A percentile compares a stretch with the other conserved stretches of the same genome.
phyloP scores from a whole-genome alignment of 1,284 basidiomycete species.

The Leccinum cinnamomeum region DNA sequence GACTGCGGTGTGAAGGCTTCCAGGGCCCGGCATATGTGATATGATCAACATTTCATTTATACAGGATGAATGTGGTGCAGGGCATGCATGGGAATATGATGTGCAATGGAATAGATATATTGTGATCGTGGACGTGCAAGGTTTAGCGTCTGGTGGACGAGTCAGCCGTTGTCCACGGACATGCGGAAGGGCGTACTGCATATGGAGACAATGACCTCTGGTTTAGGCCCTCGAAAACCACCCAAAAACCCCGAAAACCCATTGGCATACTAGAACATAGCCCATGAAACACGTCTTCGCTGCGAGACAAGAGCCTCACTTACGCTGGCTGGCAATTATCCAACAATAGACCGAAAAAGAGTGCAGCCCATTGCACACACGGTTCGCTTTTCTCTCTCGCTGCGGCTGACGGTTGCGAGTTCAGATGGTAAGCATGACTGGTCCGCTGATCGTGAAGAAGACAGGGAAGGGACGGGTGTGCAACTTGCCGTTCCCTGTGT shows the following conservation, averaged over 20 bases:
- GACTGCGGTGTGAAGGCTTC: not conserved
- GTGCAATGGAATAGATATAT: constrained; percentile 29
- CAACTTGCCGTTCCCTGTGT: constrained; percentile 9
- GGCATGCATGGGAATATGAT: constrained; percentile 26
- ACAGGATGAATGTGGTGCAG: constrained; percentile 19
- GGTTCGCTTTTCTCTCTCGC: constrained; percentile 10
- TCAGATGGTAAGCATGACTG: constrained; percentile 22
- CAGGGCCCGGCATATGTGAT: constrained; percentile 11
- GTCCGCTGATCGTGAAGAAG: constrained; percentile 15
- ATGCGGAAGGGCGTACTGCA: constrained; percentile 7
- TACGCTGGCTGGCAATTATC: constrained; percentile 28
- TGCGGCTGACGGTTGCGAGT: constrained; percentile 27
- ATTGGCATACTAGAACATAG: constrained; percentile 21
- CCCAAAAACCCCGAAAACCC: constrained; percentile 24
- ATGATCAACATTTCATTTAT: constrained; percentile 19
- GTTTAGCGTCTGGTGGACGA: constrained; percentile 7
- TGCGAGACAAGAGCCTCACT: constrained; percentile 3
- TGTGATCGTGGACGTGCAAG: constrained; percentile 11
- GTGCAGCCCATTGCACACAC: constrained; percentile 8
- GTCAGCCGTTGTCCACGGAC: constrained; percentile 8
- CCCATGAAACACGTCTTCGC: not conserved
- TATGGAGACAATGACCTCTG: constrained; percentile 16
- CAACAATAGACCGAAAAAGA: constrained; percentile 24
- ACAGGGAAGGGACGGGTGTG: constrained; percentile 12
- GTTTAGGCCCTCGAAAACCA: constrained; percentile 27